These are phyloP conservation scores for Amylocystis lapponica DNA, from an alignment of 768 basidiomycete genomes.

Conservation along the genomic window DNA sequence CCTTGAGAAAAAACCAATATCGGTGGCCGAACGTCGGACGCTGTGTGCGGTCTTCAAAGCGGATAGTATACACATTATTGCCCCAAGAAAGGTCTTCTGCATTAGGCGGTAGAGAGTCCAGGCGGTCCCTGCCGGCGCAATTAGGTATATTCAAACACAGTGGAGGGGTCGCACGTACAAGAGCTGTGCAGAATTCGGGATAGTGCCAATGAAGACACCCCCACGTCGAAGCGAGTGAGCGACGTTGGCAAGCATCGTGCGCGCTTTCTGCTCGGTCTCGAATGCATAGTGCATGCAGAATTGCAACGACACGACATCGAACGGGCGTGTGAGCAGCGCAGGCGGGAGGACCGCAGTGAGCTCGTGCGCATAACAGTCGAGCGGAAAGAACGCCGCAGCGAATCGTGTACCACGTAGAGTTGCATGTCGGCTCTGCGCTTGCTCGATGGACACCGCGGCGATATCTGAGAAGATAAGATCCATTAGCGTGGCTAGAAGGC, in stretches of 20 bases:
- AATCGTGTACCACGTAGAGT: conserved; percentile 50
- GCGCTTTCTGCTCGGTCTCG: conserved; percentile 79
- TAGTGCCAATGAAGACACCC: conserved; percentile 95
- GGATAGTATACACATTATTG: conserved; percentile 85
- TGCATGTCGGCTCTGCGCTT: conserved; percentile 73
- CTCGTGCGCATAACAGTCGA: conserved; percentile 83
- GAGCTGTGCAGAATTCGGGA: conserved; percentile 82
- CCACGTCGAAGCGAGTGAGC: conserved; percentile 72
- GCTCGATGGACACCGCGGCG: conserved; percentile 81
- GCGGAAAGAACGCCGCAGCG: conserved; percentile 72
- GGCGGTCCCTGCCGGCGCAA: conserved; percentile 46
- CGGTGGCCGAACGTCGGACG: conserved; percentile 78
- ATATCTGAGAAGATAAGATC: conserved; percentile 83
- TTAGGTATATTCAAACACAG: background rate
- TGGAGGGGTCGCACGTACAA: conserved; percentile 45
- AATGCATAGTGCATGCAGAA: conserved; percentile 99
- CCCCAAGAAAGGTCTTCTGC: conserved; percentile 75
- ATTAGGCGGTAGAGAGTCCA: conserved; percentile 65
- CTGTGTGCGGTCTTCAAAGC: conserved; percentile 67
- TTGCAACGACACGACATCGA: conserved; percentile 97
- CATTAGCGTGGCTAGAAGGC: too few species aligned
- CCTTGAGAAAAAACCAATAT: conserved; percentile 89
- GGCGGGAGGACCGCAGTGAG: conserved; percentile 66
- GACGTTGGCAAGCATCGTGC: conserved; percentile 92
- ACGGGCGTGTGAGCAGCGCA: conserved; percentile 53